Evolutionary conservation across 495 filamentous ascomycete genomes (phyloP).

Genomic region (Penicillium paradoxum): DNA sequence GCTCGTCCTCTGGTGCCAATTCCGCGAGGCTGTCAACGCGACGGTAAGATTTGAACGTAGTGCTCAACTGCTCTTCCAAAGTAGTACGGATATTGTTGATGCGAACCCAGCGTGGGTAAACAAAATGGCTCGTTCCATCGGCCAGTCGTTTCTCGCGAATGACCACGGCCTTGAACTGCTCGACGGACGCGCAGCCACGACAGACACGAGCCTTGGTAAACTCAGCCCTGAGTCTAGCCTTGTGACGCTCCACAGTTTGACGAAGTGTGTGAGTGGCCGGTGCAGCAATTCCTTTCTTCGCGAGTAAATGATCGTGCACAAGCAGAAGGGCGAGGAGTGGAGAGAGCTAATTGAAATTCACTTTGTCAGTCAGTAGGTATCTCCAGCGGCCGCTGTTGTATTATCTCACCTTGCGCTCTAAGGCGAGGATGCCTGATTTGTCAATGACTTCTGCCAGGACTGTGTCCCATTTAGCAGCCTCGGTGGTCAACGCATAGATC

Average conservation of each 20-base stretch:
- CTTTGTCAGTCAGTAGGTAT: constrained; percentile 42
- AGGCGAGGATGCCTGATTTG: constrained; percentile 57
- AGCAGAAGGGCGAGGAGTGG: constrained; percentile 77
- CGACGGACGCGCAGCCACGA: constrained; percentile 58
- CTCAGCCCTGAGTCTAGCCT: constrained; percentile 72
- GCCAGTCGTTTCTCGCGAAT: constrained; percentile 33
- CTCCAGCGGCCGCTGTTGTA: neutral
- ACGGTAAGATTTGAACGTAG: constrained; percentile 59
- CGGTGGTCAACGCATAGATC: constrained; percentile 77
- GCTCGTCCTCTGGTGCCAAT: constrained; percentile 24
- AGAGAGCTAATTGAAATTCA: constrained; percentile 57
- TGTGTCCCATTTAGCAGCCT: constrained; percentile 84
- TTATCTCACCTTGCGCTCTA: constrained; percentile 72
- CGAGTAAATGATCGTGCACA: constrained; percentile 77
- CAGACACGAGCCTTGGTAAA: constrained; percentile 73
- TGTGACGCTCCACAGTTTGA: constrained; percentile 70
- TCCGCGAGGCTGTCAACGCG: constrained; percentile 43
- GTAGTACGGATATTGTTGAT: constrained; percentile 74
- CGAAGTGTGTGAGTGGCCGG: constrained; percentile 72
- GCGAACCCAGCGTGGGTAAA: constrained; percentile 81
- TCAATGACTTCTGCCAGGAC: constrained; percentile 85
- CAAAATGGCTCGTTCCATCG: constrained; percentile 13
- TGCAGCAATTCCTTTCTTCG: constrained; percentile 73
- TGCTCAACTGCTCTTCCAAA: constrained; percentile 60
- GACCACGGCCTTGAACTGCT: constrained; percentile 56